Evolutionary conservation across 1,284 basidiomycete genomes (phyloP).

Genomic region (Butyriboletus appendiculatus): DNA sequence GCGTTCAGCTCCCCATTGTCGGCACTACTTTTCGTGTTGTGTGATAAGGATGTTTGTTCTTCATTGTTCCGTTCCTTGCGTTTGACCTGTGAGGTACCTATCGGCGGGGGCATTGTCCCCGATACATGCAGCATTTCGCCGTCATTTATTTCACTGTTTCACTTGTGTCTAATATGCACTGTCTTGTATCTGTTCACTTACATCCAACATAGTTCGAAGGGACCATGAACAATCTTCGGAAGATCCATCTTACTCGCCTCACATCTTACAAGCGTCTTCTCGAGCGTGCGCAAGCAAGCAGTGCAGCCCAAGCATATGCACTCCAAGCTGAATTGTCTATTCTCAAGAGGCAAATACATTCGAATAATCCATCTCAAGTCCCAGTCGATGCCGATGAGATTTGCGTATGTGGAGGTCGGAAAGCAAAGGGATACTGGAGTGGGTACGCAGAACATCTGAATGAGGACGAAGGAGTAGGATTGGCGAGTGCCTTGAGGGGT

Average conservation of each 20-base stretch:
- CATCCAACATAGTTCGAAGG: slow-evolving; percentile 50
- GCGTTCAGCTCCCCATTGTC: slow-evolving; percentile 10
- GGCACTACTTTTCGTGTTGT: not conserved
- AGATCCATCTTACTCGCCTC: slow-evolving; percentile 62
- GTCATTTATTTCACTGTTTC: not conserved
- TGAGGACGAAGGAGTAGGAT: slow-evolving; percentile 33
- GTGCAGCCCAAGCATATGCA: slow-evolving; percentile 77
- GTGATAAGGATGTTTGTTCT: not conserved
- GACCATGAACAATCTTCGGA: slow-evolving; percentile 54
- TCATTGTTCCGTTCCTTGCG: not conserved
- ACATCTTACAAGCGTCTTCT: slow-evolving; percentile 74
- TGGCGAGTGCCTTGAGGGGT: slow-evolving; percentile 22
- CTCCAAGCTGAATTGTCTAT: slow-evolving; percentile 72
- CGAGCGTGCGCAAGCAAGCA: slow-evolving; percentile 72
- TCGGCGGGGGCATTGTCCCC: not conserved
- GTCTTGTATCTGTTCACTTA: slow-evolving; percentile 8
- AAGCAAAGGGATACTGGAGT: slow-evolving; percentile 61
- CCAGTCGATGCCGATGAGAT: slow-evolving; percentile 31
- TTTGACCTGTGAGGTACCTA: not conserved
- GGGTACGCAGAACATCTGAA: slow-evolving; percentile 51
- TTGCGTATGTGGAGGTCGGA: slow-evolving; percentile 63
- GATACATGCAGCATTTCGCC: not conserved
- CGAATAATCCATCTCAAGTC: slow-evolving; percentile 5
- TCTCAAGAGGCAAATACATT: slow-evolving; percentile 22
- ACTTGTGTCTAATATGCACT: not conserved